Evolutionary conservation across 164 flowering plant species (phyloP), one percentile per base, ranked within the genome.

Genomic region (grape (Vitis vinifera)): DNA sequence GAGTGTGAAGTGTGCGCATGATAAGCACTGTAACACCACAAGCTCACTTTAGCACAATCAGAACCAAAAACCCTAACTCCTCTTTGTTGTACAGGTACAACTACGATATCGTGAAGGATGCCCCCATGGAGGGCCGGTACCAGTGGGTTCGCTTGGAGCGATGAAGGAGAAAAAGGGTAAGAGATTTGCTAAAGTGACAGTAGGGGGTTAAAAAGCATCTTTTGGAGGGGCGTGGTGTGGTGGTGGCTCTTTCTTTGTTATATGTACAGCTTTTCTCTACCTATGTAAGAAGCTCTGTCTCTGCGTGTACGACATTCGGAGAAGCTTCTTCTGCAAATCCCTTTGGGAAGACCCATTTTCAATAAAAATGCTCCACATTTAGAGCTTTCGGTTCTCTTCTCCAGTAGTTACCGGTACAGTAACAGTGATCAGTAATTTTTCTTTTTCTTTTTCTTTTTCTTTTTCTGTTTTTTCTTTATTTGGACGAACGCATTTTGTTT

Each of bases 61-160:
- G 16, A 14, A 44, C 51, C 47, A 16, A 6, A 37, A 30, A 52
- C 51, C 51, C 23, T 73, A 72, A 76, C 77, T 37, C 10, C 5
- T n/a, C 17, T 55, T 44, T 16, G 50, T 68, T 75, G 52, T 68
- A 63, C 82, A 91, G 97, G 90, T 91, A 89, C 79, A 91, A 91
- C 66, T 91, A 65, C 68, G 97, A 91, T 69, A 67, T 88, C 59
- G 85, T 73, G 73, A 89, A 81, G 76, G 97, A 89, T 55, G 76
- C 73, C 70, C 94, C 97, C 2, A 55, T 88, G 79, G 81, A 80
- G 10, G 97, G 97, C 14, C 88, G 91, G 29, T 91, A 88, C 80
- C 78, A 88, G 73, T 91, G 97, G 97, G 75, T 83, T 78, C 82
- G 73, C 12, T 72, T 91, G 65, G 82, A 80, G 79, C 86, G 83